Base-by-base conservation (phyloP, 148 eudicot genomes). In the Fagopyrum esculentum region DNA sequence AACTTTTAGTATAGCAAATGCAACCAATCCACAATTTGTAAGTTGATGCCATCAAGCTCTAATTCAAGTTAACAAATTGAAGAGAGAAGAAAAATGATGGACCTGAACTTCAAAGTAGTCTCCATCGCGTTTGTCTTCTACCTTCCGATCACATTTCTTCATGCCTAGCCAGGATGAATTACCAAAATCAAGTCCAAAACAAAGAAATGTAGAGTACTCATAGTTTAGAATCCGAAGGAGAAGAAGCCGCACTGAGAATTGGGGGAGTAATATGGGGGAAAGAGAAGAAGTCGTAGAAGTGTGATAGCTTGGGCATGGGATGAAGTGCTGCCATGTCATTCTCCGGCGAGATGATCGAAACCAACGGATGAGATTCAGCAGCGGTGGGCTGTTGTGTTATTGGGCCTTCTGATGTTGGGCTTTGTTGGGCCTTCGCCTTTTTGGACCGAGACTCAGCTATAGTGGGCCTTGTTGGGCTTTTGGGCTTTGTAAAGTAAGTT, bases 241-340 rank as follows among this genome's bases (percentile, higher is more conserved):
- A n/a, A 45, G 13, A 61, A 55, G 17, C 78, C 89, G 77, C 75
- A 95, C 99, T 78, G 69, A 87, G 81, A 45, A 95, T 80, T 1
- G 99, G 99, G 30, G 96, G 88, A 77, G 96, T 73, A 79, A 95
- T 83, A 76, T 95, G 86, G 74, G 97, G 82, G 83, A 90, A 87
- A 6, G 87, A 85, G 90, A 92, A 92, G 86, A 95, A 95, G 48
- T 95, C 99, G 78, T 86, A 90, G 77, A 95, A 95, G 54, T 92
- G 94, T 2, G 97, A 89, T 17, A 95, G 89, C 79, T 88, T 90
- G 6, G 99, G 97, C n/a, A 85, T 78, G 7, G 96, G 94, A 45
- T 92, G 97, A 60, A 95, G 90, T 48, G 97, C 96, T 51, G 87
- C 97, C 99, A 95, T 95, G 78, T 92, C 98, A 77, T 89, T 84